Conservation (phyloP, 305 asterid genomes). For the Euphrasia arctica region DNA sequence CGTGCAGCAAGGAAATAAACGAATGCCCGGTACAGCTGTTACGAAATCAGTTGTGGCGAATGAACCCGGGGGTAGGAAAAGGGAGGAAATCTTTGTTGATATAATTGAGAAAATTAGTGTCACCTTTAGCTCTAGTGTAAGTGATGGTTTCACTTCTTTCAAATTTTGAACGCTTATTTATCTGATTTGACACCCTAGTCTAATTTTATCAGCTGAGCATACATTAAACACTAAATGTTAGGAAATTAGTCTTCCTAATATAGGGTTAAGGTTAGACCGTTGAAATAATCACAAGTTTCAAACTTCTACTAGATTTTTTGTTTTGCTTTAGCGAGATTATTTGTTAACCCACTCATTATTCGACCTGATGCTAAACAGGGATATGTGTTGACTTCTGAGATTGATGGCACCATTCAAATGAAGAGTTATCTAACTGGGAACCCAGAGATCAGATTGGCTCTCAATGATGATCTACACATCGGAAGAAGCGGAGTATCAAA, state of each 20-base stretch:
- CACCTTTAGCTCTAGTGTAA: constrained; percentile 98
- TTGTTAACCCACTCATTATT: constrained; percentile 3
- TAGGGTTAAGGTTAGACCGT: constrained; percentile 1
- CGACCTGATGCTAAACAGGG: constrained; percentile 55
- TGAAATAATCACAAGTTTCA: background rate
- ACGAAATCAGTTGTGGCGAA: constrained; percentile 96
- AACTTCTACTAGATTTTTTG: background rate
- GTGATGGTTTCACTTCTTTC: constrained; percentile 33
- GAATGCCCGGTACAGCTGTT: constrained; percentile 99
- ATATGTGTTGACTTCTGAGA: constrained; percentile 95
- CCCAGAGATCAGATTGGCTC: constrained; percentile 97
- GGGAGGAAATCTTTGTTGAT: constrained; percentile 99
- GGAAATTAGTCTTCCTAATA: constrained; percentile 1
- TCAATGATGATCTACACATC: constrained; percentile 84
- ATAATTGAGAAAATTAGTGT: constrained; percentile 97
- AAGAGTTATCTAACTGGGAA: constrained; percentile 97
- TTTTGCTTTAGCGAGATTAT: constrained; percentile 4
- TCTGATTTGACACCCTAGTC: constrained; percentile 15
- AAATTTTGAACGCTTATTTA: constrained; percentile 8
- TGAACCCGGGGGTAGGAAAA: constrained; percentile 95
- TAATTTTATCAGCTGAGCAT: constrained; percentile 3
- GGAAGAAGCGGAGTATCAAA: constrained; percentile 71
- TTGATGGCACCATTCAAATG: constrained; percentile 99
- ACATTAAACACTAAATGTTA: constrained; percentile 9
- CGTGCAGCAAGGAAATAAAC: constrained; percentile 91